Percentiles rank a stretch among this genome's conserved stretches.
Conservation (phyloP, 2,329 filamentous ascomycete species). For the Pestalotiopsis fici region DNA sequence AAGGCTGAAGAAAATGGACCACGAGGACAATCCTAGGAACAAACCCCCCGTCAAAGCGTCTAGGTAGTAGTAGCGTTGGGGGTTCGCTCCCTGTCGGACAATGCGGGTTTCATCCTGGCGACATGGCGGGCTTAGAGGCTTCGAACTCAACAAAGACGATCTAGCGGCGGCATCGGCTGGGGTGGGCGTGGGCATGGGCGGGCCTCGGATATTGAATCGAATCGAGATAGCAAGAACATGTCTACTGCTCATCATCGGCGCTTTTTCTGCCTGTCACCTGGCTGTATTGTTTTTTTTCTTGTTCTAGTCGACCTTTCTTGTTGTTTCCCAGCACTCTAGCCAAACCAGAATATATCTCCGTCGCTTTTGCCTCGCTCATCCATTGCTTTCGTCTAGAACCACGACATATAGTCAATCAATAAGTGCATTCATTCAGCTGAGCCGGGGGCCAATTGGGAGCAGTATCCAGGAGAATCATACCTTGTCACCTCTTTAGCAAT, state of each 20-base stretch:
- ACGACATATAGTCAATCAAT: not conserved
- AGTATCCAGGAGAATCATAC: not conserved
- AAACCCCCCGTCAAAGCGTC: not conserved
- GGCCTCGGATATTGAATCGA: not conserved
- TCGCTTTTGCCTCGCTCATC: not conserved
- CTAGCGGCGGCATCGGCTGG: not conserved
- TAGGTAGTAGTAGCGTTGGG: not conserved
- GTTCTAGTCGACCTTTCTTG: not conserved
- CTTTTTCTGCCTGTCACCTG: not conserved
- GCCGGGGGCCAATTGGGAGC: not conserved
- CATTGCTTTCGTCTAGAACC: not conserved
- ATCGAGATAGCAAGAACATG: not conserved
- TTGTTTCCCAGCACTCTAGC: not conserved
- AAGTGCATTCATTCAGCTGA: not conserved
- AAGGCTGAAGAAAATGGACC: not conserved
- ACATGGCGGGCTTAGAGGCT: not conserved
- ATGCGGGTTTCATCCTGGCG: not conserved
- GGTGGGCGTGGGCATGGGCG: not conserved
- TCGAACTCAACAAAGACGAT: not conserved
- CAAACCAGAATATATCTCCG: not conserved
- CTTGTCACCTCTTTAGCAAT: not conserved
- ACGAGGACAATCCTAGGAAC: not conserved
- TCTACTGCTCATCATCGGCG: not conserved
- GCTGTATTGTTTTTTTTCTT: not conserved
- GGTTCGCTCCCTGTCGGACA: not conserved